Base-by-base conservation (phyloP, 257 asterid genomes). In the Primulina tabacum region DNA sequence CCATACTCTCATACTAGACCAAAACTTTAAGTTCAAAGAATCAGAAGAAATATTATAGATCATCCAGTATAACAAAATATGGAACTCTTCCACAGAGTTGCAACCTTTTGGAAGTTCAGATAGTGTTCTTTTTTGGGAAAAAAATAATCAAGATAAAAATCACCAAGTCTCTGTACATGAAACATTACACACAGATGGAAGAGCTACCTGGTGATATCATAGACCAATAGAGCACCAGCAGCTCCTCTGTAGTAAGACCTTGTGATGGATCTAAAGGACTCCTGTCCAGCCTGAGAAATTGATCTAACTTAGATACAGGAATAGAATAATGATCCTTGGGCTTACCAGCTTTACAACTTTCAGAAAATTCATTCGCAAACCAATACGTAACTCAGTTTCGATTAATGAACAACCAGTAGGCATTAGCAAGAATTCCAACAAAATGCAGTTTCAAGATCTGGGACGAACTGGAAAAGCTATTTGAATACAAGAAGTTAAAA, bases 191-290 rank as follows among this genome's bases (percentile, higher is more conserved):
- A 32, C 32, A 50, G 5, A 34, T 37, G 29, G 24, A 65, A 43
- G 62, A 68, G 40, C 29, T 80, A 84, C 89, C 89, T 80, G 28
- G 89, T 82, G 64, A 84, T 84, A 65, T 84, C 89, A 69, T 84
- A 84, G 33, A 84, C 87, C 70, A 84, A 71, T 70, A 84, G 85
- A 68, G 89, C 89, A 68, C 89, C 89, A 59, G 89, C 89, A 77
- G 89, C 87, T 33, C 87, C 89, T 82, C 89, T 82, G 76, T 82
- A 84, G 79, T 84, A 82, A 6, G 85, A 82, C 75, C 89, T 80
- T 62, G 87, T 84, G 76, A 84, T 82, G 53, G 89, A 84, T 72
- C 89, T 80, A 78, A 84, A 84, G 53, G 89, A 84, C 74, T 84
- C 89, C 80, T 84, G 89, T 71, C 87, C 89, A 5, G 89, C 89